These are phyloP conservation scores for Pichia gijzeniarum DNA, from an alignment of 805 yeast genomes.

Conservation along the genomic window DNA sequence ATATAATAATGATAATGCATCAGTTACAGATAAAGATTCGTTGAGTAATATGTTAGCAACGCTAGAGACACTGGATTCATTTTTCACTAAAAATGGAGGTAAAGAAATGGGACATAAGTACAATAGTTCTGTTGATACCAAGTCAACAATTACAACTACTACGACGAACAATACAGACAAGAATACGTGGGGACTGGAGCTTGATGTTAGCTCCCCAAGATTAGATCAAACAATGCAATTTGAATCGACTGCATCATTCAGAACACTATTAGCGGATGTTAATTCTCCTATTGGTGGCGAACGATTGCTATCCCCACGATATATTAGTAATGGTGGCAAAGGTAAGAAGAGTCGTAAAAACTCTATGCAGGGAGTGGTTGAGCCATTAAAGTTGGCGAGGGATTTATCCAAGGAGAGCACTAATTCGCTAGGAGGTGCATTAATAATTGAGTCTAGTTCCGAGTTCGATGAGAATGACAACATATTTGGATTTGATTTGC, in stretches of 20 bases:
- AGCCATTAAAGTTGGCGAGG: conserved; percentile 14
- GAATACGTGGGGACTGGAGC: conserved; percentile 19
- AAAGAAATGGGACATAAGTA: conserved; percentile 36
- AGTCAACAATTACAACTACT: conserved; percentile 37
- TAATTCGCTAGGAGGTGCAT: conserved; percentile 1
- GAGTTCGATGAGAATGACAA: conserved; percentile 34
- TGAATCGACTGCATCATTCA: conserved; percentile 66
- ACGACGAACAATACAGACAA: conserved; percentile 19
- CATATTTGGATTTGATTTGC: conserved; percentile 39
- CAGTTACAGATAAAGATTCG: conserved; percentile 58
- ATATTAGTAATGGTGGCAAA: neutral
- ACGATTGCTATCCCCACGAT: conserved; percentile 12
- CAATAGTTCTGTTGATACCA: conserved; percentile 57
- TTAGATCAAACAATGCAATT: conserved; percentile 24
- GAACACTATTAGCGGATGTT: conserved; percentile 31
- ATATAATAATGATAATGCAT: conserved; percentile 36
- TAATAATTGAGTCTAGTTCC: conserved; percentile 14
- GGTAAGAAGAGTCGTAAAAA: conserved; percentile 8
- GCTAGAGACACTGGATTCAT: conserved; percentile 80
- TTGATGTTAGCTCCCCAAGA: conserved; percentile 23
- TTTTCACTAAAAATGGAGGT: conserved; percentile 66
- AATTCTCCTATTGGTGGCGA: conserved; percentile 10
- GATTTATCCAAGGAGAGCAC: conserved; percentile 14
- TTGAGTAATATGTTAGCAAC: conserved; percentile 91
- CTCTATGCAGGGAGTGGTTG: conserved; percentile 16